A percentile compares a stretch with the other conserved stretches of the same genome.
phyloP scores from a whole-genome alignment of 139 green algal species.

The Tetraselmis chui region DNA sequence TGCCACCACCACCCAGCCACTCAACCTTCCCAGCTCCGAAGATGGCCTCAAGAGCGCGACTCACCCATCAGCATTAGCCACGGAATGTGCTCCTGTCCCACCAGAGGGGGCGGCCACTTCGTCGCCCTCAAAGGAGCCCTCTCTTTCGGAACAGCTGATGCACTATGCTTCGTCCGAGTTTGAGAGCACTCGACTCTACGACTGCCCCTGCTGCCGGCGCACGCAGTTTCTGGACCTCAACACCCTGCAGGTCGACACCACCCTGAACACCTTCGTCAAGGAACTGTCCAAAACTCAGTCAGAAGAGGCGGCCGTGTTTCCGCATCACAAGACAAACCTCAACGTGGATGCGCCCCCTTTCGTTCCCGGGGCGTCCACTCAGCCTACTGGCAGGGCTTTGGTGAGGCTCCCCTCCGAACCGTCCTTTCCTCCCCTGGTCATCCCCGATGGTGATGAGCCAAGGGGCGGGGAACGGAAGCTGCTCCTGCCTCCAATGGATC shows the following conservation, averaged over 20 bases:
- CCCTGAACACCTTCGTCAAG: slow-evolving; percentile 56
- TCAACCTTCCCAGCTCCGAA: not conserved
- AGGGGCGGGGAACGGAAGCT: not conserved
- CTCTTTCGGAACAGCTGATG: not conserved
- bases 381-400: not conserved
- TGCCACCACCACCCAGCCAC: slow-evolving; percentile 6
- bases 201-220: slow-evolving; percentile 73
- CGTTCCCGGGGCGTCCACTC: not conserved
- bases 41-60: not conserved
- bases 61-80: not conserved
- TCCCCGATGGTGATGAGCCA: no score
- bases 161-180: not conserved
- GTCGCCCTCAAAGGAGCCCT: not conserved
- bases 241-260: slow-evolving; percentile 56
- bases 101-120: not conserved
- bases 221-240: slow-evolving; percentile 66
- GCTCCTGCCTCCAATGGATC: not conserved
- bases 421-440: not conserved
- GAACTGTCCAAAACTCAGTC: not conserved
- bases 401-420: not conserved
- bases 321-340: slow-evolving; percentile 34
- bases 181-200: slow-evolving; percentile 30
- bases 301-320: slow-evolving; percentile 18
- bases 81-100: not conserved
- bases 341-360: not conserved